Evolutionary conservation across 805 yeast species (phyloP).

Genomic region (Ogataea salicorniae): DNA sequence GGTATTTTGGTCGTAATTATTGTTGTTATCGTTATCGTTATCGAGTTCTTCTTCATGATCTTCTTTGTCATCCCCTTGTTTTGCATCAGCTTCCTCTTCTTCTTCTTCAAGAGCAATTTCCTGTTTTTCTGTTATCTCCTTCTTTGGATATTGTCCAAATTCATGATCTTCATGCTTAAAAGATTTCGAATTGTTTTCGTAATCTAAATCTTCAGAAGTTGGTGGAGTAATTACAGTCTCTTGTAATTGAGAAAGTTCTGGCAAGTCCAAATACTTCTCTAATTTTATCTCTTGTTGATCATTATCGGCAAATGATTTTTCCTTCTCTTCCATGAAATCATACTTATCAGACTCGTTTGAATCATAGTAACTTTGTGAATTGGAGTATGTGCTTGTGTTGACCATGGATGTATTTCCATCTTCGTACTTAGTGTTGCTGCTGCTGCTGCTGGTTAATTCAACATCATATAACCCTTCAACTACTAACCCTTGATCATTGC

Average conservation of each 20-base stretch:
- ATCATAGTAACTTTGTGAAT: neutral
- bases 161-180: too few species aligned
- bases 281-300: neutral
- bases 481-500: slow-evolving; percentile 22
- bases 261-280: neutral
- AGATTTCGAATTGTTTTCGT: too few species aligned
- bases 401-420: neutral
- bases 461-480: slow-evolving; percentile 29
- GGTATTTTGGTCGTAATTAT: too few species aligned
- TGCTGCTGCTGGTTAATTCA: slow-evolving; percentile 8
- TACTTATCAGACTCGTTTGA: neutral
- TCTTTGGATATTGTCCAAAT: too few species aligned
- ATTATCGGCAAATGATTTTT: neutral
- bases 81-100: neutral
- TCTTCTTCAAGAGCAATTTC: too few species aligned
- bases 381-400: neutral
- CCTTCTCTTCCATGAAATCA: too few species aligned
- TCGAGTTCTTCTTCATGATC: too few species aligned
- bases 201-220: slow-evolving; percentile 5
- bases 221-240: slow-evolving; percentile 9
- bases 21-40: too few species aligned
- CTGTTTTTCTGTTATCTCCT: too few species aligned
- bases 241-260: neutral
- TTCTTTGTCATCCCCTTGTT: neutral
- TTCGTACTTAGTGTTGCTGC: slow-evolving; percentile 2